Evolutionary conservation across 345 rosid species (phyloP).

Genomic region (Syzygium oleosum): DNA sequence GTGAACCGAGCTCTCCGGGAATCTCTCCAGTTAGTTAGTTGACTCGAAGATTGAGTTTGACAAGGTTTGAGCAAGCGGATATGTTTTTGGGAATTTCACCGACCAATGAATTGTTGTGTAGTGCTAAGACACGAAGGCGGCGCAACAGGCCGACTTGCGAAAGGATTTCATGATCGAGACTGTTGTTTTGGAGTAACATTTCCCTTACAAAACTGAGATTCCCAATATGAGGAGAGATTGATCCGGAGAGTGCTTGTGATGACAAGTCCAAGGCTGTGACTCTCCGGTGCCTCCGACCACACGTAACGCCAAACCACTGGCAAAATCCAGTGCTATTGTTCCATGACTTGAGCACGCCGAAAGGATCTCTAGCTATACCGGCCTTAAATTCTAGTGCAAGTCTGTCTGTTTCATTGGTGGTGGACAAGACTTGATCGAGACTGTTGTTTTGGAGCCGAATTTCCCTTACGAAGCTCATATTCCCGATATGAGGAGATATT

Average conservation of each 20-base stretch:
- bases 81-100: background rate
- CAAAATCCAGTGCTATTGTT: background rate
- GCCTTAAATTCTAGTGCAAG: background rate
- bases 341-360: background rate
- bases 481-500: no score
- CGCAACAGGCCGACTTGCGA: background rate
- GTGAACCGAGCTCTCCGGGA: background rate
- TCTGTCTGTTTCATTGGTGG: background rate
- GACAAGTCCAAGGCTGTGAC: background rate
- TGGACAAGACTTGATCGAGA: no score
- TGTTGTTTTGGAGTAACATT: background rate
- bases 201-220: background rate
- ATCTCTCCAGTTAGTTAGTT: background rate
- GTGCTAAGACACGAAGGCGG: background rate
- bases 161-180: background rate
- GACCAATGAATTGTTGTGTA: no score
- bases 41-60: rapidly evolving
- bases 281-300: background rate
- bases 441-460: no score
- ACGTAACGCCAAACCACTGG: background rate
- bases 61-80: background rate
- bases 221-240: background rate
- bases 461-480: no score
- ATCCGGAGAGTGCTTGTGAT: background rate
- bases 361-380: background rate